phyloP scores from a whole-genome alignment of 345 rosid species.

The Populus alba region DNA sequence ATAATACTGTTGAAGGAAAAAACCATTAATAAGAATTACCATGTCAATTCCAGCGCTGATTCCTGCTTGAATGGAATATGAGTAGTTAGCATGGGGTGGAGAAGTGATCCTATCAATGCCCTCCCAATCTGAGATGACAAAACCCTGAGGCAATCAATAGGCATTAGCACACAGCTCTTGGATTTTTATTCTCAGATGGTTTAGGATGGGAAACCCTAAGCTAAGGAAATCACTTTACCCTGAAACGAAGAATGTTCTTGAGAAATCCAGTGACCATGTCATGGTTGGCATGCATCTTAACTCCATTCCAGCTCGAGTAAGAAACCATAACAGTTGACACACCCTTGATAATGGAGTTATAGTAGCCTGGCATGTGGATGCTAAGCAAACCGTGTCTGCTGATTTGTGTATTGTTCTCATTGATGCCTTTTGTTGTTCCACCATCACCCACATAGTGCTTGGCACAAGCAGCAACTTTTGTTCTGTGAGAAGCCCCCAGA shows the following conservation, averaged over 20 bases:
- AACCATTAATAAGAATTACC: slow-evolving; percentile 32
- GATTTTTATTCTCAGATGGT: neutral
- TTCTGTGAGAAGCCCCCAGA: slow-evolving; percentile 31
- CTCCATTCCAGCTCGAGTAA: slow-evolving; percentile 87
- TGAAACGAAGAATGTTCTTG: slow-evolving; percentile 65
- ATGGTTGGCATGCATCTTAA: slow-evolving; percentile 78
- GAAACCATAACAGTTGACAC: slow-evolving; percentile 87
- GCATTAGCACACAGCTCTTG: neutral
- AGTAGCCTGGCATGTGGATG: slow-evolving; percentile 79
- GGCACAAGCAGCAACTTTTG: slow-evolving; percentile 84
- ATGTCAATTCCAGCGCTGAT: slow-evolving; percentile 92
- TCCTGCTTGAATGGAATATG: slow-evolving; percentile 71
- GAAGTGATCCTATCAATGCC: slow-evolving; percentile 84
- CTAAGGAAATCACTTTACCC: slow-evolving; percentile 35
- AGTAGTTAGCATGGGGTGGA: slow-evolving; percentile 69
- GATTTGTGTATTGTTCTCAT: slow-evolving; percentile 65
- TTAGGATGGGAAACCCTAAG: neutral
- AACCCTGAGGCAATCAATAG: slow-evolving; percentile 53
- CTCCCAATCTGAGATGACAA: slow-evolving; percentile 94
- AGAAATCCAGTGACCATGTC: slow-evolving; percentile 67
- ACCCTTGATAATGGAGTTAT: slow-evolving; percentile 65
- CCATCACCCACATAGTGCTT: slow-evolving; percentile 96
- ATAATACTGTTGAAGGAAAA: neutral
- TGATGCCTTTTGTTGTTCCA: slow-evolving; percentile 68
- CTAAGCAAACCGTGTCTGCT: slow-evolving; percentile 53